These are phyloP conservation scores for Evernia prunastri DNA, from an alignment of 495 filamentous ascomycete genomes.

Conservation along the genomic window DNA sequence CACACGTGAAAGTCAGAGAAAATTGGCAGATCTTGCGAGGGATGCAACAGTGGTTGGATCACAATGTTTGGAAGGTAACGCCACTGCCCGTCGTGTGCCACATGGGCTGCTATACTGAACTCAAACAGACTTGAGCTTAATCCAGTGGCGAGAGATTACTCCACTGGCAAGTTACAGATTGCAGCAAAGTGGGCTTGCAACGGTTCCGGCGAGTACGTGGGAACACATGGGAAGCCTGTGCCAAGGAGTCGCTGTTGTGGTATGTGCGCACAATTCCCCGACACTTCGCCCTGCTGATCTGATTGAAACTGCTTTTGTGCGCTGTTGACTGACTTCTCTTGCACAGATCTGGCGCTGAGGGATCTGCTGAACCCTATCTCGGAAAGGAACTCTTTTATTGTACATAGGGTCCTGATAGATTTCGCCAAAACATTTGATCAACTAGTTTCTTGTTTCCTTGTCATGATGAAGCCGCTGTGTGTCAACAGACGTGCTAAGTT, in stretches of 20 bases:
- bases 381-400: neutral
- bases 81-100: too few relatives aligned
- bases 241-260: neutral
- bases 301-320: neutral
- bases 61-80: too few relatives aligned
- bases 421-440: neutral
- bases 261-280: neutral
- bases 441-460: neutral
- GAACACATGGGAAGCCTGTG: neutral
- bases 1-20: slow-evolving; percentile 53
- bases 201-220: neutral
- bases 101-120: too few relatives aligned
- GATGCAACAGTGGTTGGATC: slow-evolving; percentile 74
- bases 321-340: neutral
- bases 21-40: slow-evolving; percentile 68
- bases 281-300: neutral
- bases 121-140: too few relatives aligned
- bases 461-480: neutral
- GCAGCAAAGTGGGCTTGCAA: neutral
- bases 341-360: neutral
- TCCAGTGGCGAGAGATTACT: too few relatives aligned
- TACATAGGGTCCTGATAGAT: neutral
- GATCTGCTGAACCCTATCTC: neutral
- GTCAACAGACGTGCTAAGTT: neutral
- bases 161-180: too few relatives aligned